Evolutionary conservation across 257 asterid genomes (phyloP), one percentile per base, ranked within the genome.

Genomic region (Nicotiana noctiflora): DNA sequence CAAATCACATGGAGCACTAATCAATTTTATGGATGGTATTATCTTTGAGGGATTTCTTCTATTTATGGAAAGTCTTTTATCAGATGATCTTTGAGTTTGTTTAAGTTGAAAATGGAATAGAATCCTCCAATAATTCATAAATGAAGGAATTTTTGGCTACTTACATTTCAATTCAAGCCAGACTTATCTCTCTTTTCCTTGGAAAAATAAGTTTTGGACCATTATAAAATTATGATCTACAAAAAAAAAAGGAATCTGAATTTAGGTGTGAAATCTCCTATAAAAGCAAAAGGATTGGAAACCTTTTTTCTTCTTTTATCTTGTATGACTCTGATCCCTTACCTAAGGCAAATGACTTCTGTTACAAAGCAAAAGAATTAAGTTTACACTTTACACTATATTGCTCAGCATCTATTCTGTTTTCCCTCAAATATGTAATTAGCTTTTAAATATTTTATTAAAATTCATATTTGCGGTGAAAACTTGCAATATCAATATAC

Each of bases 1-100:
- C 60, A 74, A 74, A 49, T 72, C 61, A 74, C 79, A 74, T 74
- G 79, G 79, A 49, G 79, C 61, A 74, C 79, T 74, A 49, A 74
- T 19, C 21, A 74, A 74, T 23, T 0, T 74, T 49, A 23, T 46
- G 37, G 55, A 21, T 72, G 21, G 60, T 13, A 72, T 6, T 12
- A 46, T 57, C 60, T 23, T 23, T 13, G 0, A 46, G 78, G 19
- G 23, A 13, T 72, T 49, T 72, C 78, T 72, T 23, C 78, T 72
- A 72, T 21, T 72, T 13, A 14, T 72, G 9, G 60, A 1, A 49
- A 72, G 61, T 72, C 61, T 55, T 13, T 72, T 70, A 14, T 49
- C 61, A 23, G 29, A 72, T 46, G 4, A 46, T 23, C 12, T 46
- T 23, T 74, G 19, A 74, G 61, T 74, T 74, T 23, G 40, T 74